phyloP scores from a whole-genome alignment of 805 yeast genomes.

The baker's yeast (Saccharomyces cerevisiae) region DNA sequence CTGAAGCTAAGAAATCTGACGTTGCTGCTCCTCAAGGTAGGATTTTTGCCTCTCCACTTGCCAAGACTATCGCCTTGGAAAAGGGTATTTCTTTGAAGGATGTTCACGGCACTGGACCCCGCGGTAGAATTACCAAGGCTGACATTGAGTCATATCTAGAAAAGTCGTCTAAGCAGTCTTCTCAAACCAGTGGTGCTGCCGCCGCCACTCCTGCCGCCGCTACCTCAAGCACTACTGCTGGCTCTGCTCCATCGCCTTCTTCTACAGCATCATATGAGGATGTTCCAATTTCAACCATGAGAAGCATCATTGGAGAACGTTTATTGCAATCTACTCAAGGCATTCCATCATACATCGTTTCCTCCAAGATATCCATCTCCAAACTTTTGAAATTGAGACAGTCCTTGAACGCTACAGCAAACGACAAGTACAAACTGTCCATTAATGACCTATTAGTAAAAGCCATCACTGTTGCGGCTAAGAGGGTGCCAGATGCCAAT shows the following conservation, averaged over 20 bases:
- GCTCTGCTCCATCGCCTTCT: conserved; percentile 40
- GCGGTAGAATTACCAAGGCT: conserved; percentile 84
- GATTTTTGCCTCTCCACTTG: conserved; percentile 90
- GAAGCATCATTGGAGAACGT: conserved; percentile 88
- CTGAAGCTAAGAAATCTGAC: conserved; percentile 17
- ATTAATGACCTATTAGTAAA: conserved; percentile 91
- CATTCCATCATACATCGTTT: conserved; percentile 88
- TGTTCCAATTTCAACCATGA: conserved; percentile 82
- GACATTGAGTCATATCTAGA: conserved; percentile 72
- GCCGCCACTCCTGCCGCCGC: conserved; percentile 37
- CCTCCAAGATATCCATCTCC: conserved; percentile 77
- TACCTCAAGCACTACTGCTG: conserved; percentile 33
- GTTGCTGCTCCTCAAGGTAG: conserved; percentile 47
- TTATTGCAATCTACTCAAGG: conserved; percentile 75
- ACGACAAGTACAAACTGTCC: conserved; percentile 82
- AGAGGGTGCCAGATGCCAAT: conserved; percentile 88
- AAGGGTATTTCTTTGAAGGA: conserved; percentile 80
- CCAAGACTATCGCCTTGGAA: conserved; percentile 87
- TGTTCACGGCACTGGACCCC: conserved; percentile 88
- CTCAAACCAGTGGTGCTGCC: conserved; percentile 33
- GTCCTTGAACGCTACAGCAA: conserved; percentile 73
- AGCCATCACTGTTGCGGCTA: conserved; percentile 85
- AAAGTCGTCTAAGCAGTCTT: conserved; percentile 6
- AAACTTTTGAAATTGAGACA: conserved; percentile 88
- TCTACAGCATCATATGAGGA: conserved; percentile 62